A percentile compares a stretch with the other conserved stretches of the same genome.
Evolutionary conservation across 345 rosid species (phyloP).

Genomic region (Moricandia arvensis): DNA sequence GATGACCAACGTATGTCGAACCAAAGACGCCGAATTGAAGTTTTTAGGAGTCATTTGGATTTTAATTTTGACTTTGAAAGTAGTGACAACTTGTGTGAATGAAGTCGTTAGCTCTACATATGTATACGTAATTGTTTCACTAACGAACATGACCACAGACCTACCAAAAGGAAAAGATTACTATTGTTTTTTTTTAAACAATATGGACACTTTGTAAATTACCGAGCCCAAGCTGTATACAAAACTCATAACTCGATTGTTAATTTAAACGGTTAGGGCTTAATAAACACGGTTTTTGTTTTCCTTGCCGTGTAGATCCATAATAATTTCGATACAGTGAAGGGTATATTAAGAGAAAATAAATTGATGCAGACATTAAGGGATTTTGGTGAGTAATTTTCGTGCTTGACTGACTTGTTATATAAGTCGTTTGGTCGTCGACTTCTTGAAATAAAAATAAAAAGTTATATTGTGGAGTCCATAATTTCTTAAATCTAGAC

Average conservation of each 20-base stretch:
- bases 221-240: neutral
- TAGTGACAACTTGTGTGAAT: constrained; percentile 10
- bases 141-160: constrained; percentile 14
- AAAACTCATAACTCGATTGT: neutral
- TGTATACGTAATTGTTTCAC: neutral
- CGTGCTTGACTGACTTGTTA: constrained; percentile 22
- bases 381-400: constrained; percentile 28
- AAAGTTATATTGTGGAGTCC: neutral
- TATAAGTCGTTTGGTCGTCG: neutral
- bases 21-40: too few species aligned
- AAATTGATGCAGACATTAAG: constrained; percentile 1
- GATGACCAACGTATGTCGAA: too few species aligned
- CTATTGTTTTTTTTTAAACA: too few species aligned
- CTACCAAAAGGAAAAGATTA: neutral
- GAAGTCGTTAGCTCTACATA: neutral
- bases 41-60: too few species aligned
- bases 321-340: constrained; percentile 4
- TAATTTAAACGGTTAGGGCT: neutral
- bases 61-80: neutral
- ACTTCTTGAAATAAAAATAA: neutral
- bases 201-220: too few species aligned
- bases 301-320: neutral
- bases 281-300: neutral
- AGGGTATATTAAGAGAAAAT: neutral
- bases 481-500: constrained; percentile 2